These are phyloP conservation scores for Penicillium silybi DNA, from an alignment of 495 filamentous ascomycete genomes.

Conservation along the genomic window DNA sequence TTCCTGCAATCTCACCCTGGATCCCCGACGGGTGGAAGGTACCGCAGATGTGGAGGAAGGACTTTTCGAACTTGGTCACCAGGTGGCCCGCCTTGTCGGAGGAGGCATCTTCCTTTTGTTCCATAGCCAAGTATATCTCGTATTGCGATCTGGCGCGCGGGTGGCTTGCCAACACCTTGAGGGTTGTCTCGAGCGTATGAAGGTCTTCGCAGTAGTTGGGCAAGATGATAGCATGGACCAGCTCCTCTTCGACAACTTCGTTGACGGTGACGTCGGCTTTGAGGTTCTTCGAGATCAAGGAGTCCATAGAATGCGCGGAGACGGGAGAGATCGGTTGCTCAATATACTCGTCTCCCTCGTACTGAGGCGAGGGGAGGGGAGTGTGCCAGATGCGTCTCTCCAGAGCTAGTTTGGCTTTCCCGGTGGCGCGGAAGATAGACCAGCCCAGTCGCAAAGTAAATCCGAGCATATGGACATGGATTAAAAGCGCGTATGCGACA, in stretches of 20 bases:
- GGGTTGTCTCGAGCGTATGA: slow-evolving; percentile 58
- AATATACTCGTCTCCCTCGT: slow-evolving; percentile 1
- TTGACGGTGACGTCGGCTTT: background rate
- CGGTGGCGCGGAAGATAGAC: slow-evolving; percentile 22
- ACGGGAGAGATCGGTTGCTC: slow-evolving; percentile 10
- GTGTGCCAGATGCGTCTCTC: slow-evolving; percentile 18
- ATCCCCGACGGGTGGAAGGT: slow-evolving; percentile 60
- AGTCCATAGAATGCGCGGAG: slow-evolving; percentile 5
- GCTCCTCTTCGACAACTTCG: slow-evolving; percentile 19
- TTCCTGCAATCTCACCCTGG: slow-evolving; percentile 60
- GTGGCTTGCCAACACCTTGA: slow-evolving; percentile 62
- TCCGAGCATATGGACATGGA: slow-evolving; percentile 28
- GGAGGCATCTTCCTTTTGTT: slow-evolving; percentile 52
- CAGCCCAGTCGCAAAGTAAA: slow-evolving; percentile 32
- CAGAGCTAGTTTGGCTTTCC: slow-evolving; percentile 19
- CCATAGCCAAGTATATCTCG: slow-evolving; percentile 72
- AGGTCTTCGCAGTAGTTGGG: slow-evolving; percentile 69
- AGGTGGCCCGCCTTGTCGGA: slow-evolving; percentile 52
- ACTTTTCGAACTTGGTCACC: slow-evolving; percentile 51
- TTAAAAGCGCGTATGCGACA: slow-evolving; percentile 26
- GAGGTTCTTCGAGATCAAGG: slow-evolving; percentile 7
- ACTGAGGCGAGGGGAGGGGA: background rate
- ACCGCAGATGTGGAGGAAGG: slow-evolving; percentile 56
- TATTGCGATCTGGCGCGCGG: slow-evolving; percentile 58
- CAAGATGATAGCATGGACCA: slow-evolving; percentile 62